Evolutionary conservation across 2,329 filamentous ascomycete genomes (phyloP).

Genomic region (Emergomyces pasteurianus): DNA sequence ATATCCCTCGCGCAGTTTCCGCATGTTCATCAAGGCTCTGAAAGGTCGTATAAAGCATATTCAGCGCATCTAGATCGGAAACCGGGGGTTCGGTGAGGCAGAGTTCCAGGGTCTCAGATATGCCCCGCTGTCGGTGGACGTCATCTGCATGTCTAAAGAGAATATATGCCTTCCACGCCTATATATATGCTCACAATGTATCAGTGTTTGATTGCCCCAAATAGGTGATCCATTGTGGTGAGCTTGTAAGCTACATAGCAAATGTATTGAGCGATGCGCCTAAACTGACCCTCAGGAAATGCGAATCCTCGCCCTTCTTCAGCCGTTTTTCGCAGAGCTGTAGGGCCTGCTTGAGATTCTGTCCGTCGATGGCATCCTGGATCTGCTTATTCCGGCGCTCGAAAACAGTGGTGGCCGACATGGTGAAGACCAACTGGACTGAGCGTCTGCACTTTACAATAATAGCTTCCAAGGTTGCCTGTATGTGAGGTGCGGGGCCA

Average conservation of each 20-base stretch:
- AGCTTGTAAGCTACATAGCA: background rate
- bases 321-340: constrained; percentile 40
- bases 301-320: constrained; percentile 42
- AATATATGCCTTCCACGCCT: constrained; percentile 35
- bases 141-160: constrained; percentile 31
- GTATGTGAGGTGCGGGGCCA: constrained; percentile 8
- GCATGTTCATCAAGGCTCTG: constrained; percentile 23
- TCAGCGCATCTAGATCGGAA: constrained; percentile 34
- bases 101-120: constrained; percentile 30
- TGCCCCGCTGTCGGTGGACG: constrained; percentile 31
- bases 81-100: constrained; percentile 32
- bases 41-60: constrained; percentile 31
- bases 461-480: background rate
- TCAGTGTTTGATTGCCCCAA: background rate
- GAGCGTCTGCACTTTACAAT: background rate
- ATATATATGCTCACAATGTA: background rate
- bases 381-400: constrained; percentile 38
- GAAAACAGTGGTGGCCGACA: constrained; percentile 29
- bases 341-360: constrained; percentile 38
- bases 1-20: constrained; percentile 26
- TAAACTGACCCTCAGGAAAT: constrained; percentile 27
- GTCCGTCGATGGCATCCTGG: constrained; percentile 37
- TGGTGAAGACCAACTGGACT: constrained; percentile 8
- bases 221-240: background rate
- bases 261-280: background rate